These are phyloP conservation scores for Thymus mandschuricus DNA, from an alignment of 257 asterid species.

Conservation along the genomic window DNA sequence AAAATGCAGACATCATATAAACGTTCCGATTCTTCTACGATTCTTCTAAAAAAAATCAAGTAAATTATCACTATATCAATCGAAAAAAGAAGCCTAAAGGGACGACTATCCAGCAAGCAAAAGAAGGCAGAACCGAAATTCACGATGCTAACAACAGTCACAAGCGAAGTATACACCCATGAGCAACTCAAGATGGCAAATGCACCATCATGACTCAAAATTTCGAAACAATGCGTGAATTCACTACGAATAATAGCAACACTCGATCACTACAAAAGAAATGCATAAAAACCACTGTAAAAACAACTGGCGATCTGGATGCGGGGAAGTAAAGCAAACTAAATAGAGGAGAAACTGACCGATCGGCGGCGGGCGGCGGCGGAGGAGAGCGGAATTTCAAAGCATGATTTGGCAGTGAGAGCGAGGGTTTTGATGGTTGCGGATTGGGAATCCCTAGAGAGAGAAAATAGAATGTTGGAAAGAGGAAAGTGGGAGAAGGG, in stretches of 20 bases:
- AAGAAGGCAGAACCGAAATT: background rate
- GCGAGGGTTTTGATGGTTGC: constrained; percentile 21
- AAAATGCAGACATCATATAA: constrained; percentile 1
- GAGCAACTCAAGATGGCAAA: constrained; percentile 8
- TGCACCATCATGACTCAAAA: constrained; percentile 23
- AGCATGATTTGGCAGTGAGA: constrained; percentile 29
- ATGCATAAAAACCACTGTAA: background rate
- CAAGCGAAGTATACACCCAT: background rate
- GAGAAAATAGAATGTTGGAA: constrained; percentile 34
- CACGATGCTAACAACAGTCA: background rate
- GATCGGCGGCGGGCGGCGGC: constrained; percentile 37
- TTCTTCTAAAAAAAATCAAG: background rate
- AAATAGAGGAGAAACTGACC: constrained; percentile 23
- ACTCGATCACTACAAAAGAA: background rate
- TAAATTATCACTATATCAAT: background rate
- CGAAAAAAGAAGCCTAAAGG: background rate
- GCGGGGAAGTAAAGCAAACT: background rate
- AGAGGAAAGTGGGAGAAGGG: constrained; percentile 28
- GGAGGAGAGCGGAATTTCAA: constrained; percentile 27
- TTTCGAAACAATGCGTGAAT: background rate
- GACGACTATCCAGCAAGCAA: background rate
- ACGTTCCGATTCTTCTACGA: background rate
- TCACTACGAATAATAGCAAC: background rate
- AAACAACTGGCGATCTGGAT: constrained; percentile 22
- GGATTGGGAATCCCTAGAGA: constrained; percentile 44